A percentile compares a stretch with the other conserved stretches of the same genome.
These are phyloP conservation scores for Colletotrichum caudatum DNA, from an alignment of 2,329 filamentous ascomycete species.

Conservation along the genomic window DNA sequence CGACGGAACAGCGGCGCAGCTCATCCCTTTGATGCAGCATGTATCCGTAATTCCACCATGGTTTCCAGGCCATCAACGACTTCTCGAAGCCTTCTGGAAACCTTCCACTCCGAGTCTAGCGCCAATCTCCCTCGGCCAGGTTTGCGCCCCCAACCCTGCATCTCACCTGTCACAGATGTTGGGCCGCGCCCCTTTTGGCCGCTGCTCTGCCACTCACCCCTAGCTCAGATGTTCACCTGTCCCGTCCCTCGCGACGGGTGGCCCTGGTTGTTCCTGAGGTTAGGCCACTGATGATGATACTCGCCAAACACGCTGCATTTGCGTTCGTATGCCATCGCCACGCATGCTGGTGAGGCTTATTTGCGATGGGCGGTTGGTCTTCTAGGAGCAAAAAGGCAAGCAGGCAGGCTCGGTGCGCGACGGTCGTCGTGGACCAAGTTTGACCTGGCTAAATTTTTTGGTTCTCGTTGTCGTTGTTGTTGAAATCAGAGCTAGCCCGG, in stretches of 20 bases:
- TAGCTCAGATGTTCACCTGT: constrained; percentile 26
- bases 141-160: constrained; percentile 31
- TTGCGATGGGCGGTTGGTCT: constrained; percentile 10
- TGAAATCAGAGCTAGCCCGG: constrained; percentile 11
- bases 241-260: constrained; percentile 23
- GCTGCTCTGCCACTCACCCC: not conserved
- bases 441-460: not conserved
- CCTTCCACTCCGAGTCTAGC: constrained; percentile 50
- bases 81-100: constrained; percentile 53
- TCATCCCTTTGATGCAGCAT: constrained; percentile 31
- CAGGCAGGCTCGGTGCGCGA: constrained; percentile 9
- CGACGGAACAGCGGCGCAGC: constrained; percentile 36
- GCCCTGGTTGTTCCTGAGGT: constrained; percentile 13
- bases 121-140: constrained; percentile 45
- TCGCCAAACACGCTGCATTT: constrained; percentile 15
- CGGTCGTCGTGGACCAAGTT: constrained; percentile 1
- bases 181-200: constrained; percentile 32
- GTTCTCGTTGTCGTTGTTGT: too few relatives aligned
- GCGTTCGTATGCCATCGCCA: not conserved
- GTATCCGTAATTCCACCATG: constrained; percentile 25
- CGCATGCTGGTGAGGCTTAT: constrained; percentile 15
- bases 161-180: constrained; percentile 36
- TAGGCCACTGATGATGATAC: constrained; percentile 18
- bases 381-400: not conserved
- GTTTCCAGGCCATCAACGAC: constrained; percentile 28